Conservation (phyloP, 495 filamentous ascomycete species). For the Pseudevernia furfuracea region DNA sequence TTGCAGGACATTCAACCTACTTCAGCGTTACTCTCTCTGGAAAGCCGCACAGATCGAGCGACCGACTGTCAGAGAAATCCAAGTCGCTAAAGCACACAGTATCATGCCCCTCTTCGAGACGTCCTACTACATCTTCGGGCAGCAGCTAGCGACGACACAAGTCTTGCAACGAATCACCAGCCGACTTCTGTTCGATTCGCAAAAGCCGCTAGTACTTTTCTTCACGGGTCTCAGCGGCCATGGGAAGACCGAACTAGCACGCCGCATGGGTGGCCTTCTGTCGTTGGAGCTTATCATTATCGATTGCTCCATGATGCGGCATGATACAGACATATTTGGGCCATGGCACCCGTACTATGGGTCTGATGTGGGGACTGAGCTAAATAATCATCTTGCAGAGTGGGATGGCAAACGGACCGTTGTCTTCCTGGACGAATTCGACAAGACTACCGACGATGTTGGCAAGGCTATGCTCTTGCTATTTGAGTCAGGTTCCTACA, state of each 20-base stretch:
- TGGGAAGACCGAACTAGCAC: conserved; percentile 46
- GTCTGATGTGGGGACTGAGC: conserved; percentile 33
- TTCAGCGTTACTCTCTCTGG: conserved; percentile 41
- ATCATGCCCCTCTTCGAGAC: conserved; percentile 36
- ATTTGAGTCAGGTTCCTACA: conserved; percentile 41
- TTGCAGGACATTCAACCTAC: conserved; percentile 35
- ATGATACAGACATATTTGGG: conserved; percentile 43
- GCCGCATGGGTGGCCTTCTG: conserved; percentile 33
- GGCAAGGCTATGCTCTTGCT: conserved; percentile 38
- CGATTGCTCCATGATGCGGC: conserved; percentile 38
- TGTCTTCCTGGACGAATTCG: conserved; percentile 53
- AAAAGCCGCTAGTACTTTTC: conserved; percentile 34
- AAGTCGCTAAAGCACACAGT: conserved; percentile 31
- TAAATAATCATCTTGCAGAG: conserved; percentile 49
- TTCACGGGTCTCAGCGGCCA: conserved; percentile 47
- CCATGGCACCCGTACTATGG: conserved; percentile 32
- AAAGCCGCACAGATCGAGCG: conserved; percentile 28
- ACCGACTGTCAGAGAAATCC: conserved; percentile 29
- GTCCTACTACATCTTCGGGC: conserved; percentile 42
- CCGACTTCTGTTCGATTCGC: conserved; percentile 21
- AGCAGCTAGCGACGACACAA: conserved; percentile 33
- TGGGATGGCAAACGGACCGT: conserved; percentile 37
- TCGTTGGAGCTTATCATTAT: conserved; percentile 35
- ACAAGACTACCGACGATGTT: conserved; percentile 43
- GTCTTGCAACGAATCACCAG: conserved; percentile 32